Base-by-base conservation (phyloP, 306 rosid genomes). In the Ochetophila trinervis region DNA sequence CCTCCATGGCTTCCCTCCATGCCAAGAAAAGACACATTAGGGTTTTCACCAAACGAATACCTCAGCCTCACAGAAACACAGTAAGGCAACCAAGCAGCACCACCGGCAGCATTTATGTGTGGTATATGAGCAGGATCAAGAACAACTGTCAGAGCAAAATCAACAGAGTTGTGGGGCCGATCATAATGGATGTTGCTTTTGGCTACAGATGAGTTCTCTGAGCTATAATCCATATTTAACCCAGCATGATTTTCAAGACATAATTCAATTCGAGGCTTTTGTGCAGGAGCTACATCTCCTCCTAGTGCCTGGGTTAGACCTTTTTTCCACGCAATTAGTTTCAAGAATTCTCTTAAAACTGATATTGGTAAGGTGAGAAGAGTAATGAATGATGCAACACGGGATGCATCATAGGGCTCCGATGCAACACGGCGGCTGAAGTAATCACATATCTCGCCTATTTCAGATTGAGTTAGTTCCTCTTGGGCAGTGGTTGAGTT, bases 1-100 rank as follows among this genome's bases (percentile, higher is more conserved):
- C 97, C 97, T 50, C 99, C 97, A 70, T 94, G 99, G 88, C 99
- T 94, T 81, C 99, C 99, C 69, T 85, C 91, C 96, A 94, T 88
- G 24, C 90, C 87, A 49, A 90, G 83, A 78, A 90, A 94, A 40
- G 91, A 81, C n/a, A 90, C 95, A 53, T 54, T 80, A n/a, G 79
- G 77, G 69, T 34, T 90, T 71, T 94, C 99, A 0, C 91, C 88
- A 66, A 94, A 94, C 13, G 89, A 88, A 80, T 88, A 90, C 67
- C 86, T 88, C 81, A 94, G 80, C 78, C 84, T 88, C 54, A 94
- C 96, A 0, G 99, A 94, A 59, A 90, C 90, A 74, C 99, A 94
- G 73, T 93, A 94, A 6, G 96, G 99, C 84, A 94, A 76, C 99
- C 99, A 94, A 19, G 99, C 97, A 59, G 97, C 99, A 36, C 97